Percentiles rank a stretch among this genome's conserved stretches.
phyloP scores from a whole-genome alignment of 1,284 basidiomycete genomes.

The Austropuccinia psidii region DNA sequence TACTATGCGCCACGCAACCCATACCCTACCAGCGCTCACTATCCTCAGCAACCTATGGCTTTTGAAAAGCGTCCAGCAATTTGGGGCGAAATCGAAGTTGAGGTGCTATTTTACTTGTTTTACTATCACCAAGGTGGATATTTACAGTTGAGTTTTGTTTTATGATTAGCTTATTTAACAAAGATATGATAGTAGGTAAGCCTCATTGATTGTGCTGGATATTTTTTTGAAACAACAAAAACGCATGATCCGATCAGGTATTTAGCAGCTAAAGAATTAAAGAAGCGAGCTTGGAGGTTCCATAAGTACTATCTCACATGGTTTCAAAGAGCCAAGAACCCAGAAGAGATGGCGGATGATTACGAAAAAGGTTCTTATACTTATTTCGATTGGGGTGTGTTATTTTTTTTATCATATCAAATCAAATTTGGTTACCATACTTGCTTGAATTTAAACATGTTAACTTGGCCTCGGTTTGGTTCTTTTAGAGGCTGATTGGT shows the following conservation, averaged over 20 bases:
- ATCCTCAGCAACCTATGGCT: constrained; percentile 78
- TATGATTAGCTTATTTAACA: not conserved
- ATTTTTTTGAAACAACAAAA: not conserved
- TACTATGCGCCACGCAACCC: constrained; percentile 95
- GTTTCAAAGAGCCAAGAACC: constrained; percentile 98
- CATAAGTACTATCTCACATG: constrained; percentile 99
- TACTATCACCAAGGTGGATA: constrained; percentile 96
- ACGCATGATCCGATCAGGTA: constrained; percentile 55
- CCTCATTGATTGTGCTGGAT: not conserved
- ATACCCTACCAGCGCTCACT: constrained; percentile 83
- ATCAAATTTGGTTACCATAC: not conserved
- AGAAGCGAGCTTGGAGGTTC: constrained; percentile 97
- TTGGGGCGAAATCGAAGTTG: constrained; percentile 88
- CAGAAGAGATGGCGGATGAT: constrained; percentile 98
- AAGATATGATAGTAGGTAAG: not conserved
- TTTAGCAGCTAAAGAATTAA: constrained; percentile 92
- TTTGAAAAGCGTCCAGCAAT: constrained; percentile 75
- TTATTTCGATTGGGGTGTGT: constrained; percentile 48
- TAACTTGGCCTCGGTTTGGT: not conserved
- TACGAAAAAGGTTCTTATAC: constrained; percentile 87
- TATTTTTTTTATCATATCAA: not conserved
- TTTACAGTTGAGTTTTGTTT: constrained; percentile 64
- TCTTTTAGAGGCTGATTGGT: constrained; percentile 32
- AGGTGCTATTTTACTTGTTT: constrained; percentile 98
- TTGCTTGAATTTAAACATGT: not conserved